Base-by-base conservation (phyloP, 2,329 filamentous ascomycete species). In the Ramularia endophylla region DNA sequence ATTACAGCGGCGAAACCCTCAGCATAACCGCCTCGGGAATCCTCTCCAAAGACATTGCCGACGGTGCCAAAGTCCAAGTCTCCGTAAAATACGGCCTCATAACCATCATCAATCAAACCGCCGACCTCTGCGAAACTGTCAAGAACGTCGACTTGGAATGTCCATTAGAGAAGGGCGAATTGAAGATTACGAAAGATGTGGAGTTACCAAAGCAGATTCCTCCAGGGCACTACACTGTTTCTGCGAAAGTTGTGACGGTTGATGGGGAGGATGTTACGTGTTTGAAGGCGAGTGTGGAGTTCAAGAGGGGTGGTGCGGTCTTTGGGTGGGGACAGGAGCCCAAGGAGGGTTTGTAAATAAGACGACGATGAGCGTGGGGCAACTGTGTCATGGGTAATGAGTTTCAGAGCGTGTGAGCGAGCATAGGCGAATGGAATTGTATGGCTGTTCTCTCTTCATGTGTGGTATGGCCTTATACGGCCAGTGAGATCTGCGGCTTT, bases 21-120 rank as follows among this genome's bases (percentile, higher is more conserved):
- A 72, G 74, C 44, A 94, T 98, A 70, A 78, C 79, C 51, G 92
- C 89, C 34, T 73, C 69, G 22, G 92, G 90, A 43, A 78, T 70
- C n/a, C 76, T 97, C 50, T 75, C 74, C 54, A 68, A 94, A 59
- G 67, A 74, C 38, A 80, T 98, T 51, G 76, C 80, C 41, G 64
- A 87, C 44, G 90, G 87, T 44, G 87, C 90, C 46, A 87, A 85
- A 56, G 83, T 95, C 48, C 73, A 83, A 35, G 65, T 98, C 29
- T 77, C 81, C 53, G 90, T 98, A 68, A 95, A 95, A 70, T 95
- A 94, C 65, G 90, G 90, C 46, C 74, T 95, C 52, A 95, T 98
- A 65, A 85, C 81, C 41, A 77, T 98, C 51, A 80, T 98, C 65
- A 86, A 78, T 65, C 85, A 85, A 52, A 77, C 75, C 53, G 81